Evolutionary conservation across 1,284 basidiomycete species (phyloP), one percentile per base, ranked within the genome.

Genomic region (Ustilago shanxiensis): DNA sequence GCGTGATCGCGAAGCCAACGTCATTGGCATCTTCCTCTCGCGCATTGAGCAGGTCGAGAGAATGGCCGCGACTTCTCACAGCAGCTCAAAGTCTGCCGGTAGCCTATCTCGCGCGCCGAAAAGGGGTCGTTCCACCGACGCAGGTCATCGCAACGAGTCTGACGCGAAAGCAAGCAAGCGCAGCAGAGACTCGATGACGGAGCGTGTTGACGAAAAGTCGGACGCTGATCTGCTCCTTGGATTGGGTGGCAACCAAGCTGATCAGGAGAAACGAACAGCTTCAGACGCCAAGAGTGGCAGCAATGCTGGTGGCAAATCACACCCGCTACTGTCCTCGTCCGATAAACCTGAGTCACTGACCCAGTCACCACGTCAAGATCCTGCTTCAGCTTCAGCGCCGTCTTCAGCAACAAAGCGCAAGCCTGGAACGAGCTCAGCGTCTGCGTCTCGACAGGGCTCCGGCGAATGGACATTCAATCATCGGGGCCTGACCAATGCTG

Each of bases 1-100:
- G 79, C 72, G 77, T 37, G 79, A 81, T 20, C 66, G 79, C 44
- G 80, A 82, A 60, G 69, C 62, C 33, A 67, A 66, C 10, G 81
- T 82, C 37, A 70, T 82, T 26, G 64, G 66, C 31, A 68, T 82
- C 62, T 82, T 82, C 44, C 59, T 79, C 10, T 63, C 68, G 20
- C 54, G 67, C 18, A 58, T 80, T 16, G 80, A 82, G 31, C 68
- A 79, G 58, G 60, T 73, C 13, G 59, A 70, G 29, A 72, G 70
- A 55, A 41, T 51, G 44, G 54, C 41, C 16, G 44, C 50, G 3
- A 11, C 58, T 10, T 49, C 61, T 35, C 59, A 67, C 16, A 37
- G 28, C 16, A 29, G 26, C 8, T 24, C 60, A 8, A 37, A 44
- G 11, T 13, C 39, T 22, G 29, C n/a, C 13, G 14, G 28, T 16